These are phyloP conservation scores for Ehretia macrophylla DNA, from an alignment of 257 asterid species.

Conservation along the genomic window DNA sequence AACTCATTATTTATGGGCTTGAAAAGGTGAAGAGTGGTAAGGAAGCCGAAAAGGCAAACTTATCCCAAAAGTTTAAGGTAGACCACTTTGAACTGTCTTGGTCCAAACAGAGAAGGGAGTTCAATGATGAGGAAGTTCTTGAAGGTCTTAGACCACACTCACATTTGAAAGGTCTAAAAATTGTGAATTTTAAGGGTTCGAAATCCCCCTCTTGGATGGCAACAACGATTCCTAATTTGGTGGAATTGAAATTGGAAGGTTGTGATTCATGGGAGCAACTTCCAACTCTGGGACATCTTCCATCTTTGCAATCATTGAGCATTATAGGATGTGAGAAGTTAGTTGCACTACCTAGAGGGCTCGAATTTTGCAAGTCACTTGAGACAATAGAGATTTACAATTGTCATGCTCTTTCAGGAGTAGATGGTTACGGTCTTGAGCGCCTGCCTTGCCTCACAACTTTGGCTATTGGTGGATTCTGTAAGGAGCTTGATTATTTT, in stretches of 20 bases:
- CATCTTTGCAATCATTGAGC: constrained; percentile 7
- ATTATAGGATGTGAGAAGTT: constrained; percentile 11
- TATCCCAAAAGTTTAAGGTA: constrained; percentile 4
- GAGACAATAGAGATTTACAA: neutral
- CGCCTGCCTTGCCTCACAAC: constrained; percentile 1
- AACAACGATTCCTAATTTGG: neutral
- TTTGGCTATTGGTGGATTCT: constrained; percentile 6
- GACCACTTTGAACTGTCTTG: constrained; percentile 6
- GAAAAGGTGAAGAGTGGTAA: constrained; percentile 15
- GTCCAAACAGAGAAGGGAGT: constrained; percentile 9
- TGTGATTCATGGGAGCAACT: neutral
- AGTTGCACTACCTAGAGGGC: constrained; percentile 6
- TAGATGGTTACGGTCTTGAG: neutral
- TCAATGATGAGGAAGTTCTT: constrained; percentile 27
- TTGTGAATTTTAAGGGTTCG: neutral
- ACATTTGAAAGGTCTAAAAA: neutral
- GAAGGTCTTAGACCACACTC: constrained; percentile 3
- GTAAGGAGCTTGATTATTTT: constrained; percentile 14
- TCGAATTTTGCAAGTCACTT: constrained; percentile 8
- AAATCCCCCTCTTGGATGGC: neutral
- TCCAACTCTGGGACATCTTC: constrained; percentile 6
- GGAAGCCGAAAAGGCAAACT: constrained; percentile 21
- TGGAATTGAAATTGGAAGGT: neutral
- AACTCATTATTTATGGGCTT: constrained; percentile 11
- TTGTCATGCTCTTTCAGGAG: neutral